A percentile compares a stretch with the other conserved stretches of the same genome.
These are phyloP conservation scores for Pythium rishiriense DNA, from an alignment of 352 stramenopile species.

Conservation along the genomic window DNA sequence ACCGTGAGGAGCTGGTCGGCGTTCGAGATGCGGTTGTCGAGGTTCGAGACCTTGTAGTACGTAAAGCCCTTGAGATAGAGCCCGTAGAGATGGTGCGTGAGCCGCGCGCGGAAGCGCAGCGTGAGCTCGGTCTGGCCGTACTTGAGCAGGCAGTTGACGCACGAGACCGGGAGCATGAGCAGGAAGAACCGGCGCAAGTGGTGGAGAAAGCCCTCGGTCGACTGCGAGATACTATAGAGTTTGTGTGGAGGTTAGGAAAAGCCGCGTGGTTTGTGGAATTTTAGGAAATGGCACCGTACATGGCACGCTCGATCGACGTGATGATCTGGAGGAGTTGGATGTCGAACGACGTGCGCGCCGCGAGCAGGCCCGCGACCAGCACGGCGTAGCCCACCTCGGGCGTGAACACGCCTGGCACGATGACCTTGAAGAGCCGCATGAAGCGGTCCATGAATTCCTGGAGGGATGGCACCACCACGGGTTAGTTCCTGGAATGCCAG, in stretches of 20 bases:
- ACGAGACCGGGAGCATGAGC: slow-evolving; percentile 78
- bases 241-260: too few relatives aligned
- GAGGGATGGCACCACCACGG: neutral
- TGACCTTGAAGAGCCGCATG: slow-evolving; percentile 67
- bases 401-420: slow-evolving; percentile 69
- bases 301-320: slow-evolving; percentile 73
- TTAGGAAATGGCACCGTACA: slow-evolving; percentile 32
- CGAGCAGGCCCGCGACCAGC: slow-evolving; percentile 61
- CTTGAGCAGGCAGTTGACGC: slow-evolving; percentile 81
- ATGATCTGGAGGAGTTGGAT: slow-evolving; percentile 78
- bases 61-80: slow-evolving; percentile 89
- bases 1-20: slow-evolving; percentile 86
- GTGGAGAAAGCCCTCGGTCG: slow-evolving; percentile 54
- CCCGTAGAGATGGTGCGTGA: slow-evolving; percentile 80
- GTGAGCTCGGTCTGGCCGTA: slow-evolving; percentile 80
- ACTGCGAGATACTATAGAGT: slow-evolving; percentile 77
- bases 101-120: slow-evolving; percentile 79
- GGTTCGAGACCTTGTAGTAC: slow-evolving; percentile 91
- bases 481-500: neutral
- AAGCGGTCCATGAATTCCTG: slow-evolving; percentile 66
- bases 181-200: slow-evolving; percentile 75
- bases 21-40: slow-evolving; percentile 88
- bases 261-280: too few relatives aligned
- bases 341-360: slow-evolving; percentile 73
- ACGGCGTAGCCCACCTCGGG: slow-evolving; percentile 67